These are phyloP conservation scores for Vigna nakashimae DNA, from an alignment of 306 rosid genomes.

Conservation along the genomic window DNA sequence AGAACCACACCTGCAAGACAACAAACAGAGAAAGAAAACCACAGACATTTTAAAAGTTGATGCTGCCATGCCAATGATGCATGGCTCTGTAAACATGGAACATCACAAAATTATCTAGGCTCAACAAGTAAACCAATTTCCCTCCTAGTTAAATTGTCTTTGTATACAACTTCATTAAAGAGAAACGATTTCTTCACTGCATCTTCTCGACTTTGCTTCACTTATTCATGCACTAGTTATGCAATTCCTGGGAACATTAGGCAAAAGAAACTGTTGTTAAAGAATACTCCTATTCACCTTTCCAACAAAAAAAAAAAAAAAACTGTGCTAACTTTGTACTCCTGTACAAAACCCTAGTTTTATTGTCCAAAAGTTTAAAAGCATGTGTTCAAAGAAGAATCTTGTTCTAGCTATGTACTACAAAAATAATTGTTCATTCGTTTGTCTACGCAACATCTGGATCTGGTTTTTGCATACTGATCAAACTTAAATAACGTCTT, in stretches of 20 bases:
- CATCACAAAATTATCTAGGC: neutral
- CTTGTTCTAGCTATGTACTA: neutral
- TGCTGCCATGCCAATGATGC: constrained; percentile 1
- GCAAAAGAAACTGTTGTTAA: neutral
- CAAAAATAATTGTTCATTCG: neutral
- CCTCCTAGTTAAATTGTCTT: constrained; percentile 13
- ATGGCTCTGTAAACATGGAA: constrained; percentile 13
- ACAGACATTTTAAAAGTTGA: neutral
- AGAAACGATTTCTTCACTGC: constrained; percentile 32
- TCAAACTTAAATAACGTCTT: neutral
- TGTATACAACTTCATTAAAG: constrained; percentile 42
- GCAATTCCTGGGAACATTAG: constrained; percentile 41
- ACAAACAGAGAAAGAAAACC: constrained; percentile 36
- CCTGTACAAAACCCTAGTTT: neutral
- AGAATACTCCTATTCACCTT: neutral
- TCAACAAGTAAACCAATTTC: neutral
- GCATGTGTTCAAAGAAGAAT: neutral
- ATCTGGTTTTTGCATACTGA: neutral
- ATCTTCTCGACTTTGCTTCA: constrained; percentile 30
- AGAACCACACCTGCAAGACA: constrained; percentile 23
- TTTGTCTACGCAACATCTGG: neutral
- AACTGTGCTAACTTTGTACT: neutral
- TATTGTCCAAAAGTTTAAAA: neutral
- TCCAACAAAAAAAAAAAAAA: neutral
- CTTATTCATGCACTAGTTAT: constrained; percentile 47